Conservation (phyloP, 106 monocot genomes). For the Dendrobium officinale region DNA sequence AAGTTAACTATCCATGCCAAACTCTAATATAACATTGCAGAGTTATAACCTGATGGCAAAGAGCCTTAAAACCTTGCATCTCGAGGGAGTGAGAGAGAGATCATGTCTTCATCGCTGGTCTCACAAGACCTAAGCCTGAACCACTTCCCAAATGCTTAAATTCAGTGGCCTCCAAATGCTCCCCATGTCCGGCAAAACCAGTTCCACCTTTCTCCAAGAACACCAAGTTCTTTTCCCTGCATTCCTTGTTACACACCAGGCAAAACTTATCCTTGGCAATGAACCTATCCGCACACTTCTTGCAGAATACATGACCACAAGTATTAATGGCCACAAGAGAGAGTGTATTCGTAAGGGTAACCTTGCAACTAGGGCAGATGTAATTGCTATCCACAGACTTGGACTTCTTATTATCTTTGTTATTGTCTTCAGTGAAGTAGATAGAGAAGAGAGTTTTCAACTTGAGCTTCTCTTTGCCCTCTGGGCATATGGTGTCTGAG, state of each 20-base stretch:
- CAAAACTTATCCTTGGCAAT: conserved; percentile 66
- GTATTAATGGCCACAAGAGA: conserved; percentile 69
- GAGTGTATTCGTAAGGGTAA: conserved; percentile 73
- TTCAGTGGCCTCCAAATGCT: conserved; percentile 72
- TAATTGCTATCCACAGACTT: conserved; percentile 39
- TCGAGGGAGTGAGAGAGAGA: background rate
- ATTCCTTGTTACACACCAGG: conserved; percentile 64
- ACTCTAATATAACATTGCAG: no score
- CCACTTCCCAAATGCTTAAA: conserved; percentile 97
- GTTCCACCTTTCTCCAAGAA: conserved; percentile 86
- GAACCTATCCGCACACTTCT: conserved; percentile 77
- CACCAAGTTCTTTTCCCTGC: conserved; percentile 69
- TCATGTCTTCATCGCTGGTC: conserved; percentile 67
- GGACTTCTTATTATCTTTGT: conserved; percentile 10
- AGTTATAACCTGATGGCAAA: no score
- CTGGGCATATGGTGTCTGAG: conserved; percentile 64
- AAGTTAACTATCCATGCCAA: no score
- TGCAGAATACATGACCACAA: conserved; percentile 96
- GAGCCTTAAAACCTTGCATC: no score
- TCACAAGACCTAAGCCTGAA: conserved; percentile 73
- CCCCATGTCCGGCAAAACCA: conserved; percentile 74
- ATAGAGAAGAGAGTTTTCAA: conserved; percentile 77
- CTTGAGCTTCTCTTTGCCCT: conserved; percentile 93
- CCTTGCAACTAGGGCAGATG: conserved; percentile 90
- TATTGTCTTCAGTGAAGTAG: conserved; percentile 48